Percentiles rank a stretch among this genome's conserved stretches.
These are phyloP conservation scores for Diaporthe velutina DNA, from an alignment of 2,329 filamentous ascomycete genomes.

Conservation along the genomic window DNA sequence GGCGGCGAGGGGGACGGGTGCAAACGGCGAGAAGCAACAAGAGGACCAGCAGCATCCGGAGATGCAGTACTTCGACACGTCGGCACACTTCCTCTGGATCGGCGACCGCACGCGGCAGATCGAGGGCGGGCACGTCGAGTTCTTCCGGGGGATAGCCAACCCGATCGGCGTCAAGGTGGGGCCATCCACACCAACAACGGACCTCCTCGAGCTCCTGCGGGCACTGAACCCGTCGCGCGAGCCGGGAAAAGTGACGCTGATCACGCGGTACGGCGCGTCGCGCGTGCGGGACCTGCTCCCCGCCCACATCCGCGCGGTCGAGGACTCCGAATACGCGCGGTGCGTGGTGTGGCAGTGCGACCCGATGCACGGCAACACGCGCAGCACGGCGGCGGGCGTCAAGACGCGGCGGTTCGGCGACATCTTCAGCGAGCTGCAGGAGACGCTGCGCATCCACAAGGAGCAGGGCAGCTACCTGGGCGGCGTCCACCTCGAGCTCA, in stretches of 20 bases:
- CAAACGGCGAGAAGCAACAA: slow-evolving; percentile 36
- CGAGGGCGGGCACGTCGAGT: slow-evolving; percentile 94
- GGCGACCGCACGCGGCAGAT: slow-evolving; percentile 96
- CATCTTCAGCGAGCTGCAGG: slow-evolving; percentile 88
- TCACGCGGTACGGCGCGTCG: slow-evolving; percentile 90
- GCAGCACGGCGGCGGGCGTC: slow-evolving; percentile 79
- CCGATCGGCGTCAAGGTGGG: slow-evolving; percentile 97
- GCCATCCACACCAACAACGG: slow-evolving; percentile 81
- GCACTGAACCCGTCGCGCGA: slow-evolving; percentile 87
- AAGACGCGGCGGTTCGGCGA: slow-evolving; percentile 94
- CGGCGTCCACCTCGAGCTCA: slow-evolving; percentile 94
- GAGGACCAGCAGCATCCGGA: slow-evolving; percentile 45
- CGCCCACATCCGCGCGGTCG: slow-evolving; percentile 88
- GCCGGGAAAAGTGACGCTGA: slow-evolving; percentile 93
- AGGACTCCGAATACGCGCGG: slow-evolving; percentile 76
- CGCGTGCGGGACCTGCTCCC: slow-evolving; percentile 84
- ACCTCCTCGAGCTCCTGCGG: slow-evolving; percentile 84
- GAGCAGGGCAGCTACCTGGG: slow-evolving; percentile 88
- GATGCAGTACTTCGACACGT: slow-evolving; percentile 90
- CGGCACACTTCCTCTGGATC: slow-evolving; percentile 98
- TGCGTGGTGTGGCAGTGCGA: slow-evolving; percentile 97
- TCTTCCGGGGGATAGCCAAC: slow-evolving; percentile 96
- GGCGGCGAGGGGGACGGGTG: slow-evolving; percentile 46
- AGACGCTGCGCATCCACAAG: slow-evolving; percentile 87
- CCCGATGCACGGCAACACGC: slow-evolving; percentile 93